These are phyloP conservation scores for Yamadazyma endophytica DNA, from an alignment of 805 yeast species.

Conservation along the genomic window DNA sequence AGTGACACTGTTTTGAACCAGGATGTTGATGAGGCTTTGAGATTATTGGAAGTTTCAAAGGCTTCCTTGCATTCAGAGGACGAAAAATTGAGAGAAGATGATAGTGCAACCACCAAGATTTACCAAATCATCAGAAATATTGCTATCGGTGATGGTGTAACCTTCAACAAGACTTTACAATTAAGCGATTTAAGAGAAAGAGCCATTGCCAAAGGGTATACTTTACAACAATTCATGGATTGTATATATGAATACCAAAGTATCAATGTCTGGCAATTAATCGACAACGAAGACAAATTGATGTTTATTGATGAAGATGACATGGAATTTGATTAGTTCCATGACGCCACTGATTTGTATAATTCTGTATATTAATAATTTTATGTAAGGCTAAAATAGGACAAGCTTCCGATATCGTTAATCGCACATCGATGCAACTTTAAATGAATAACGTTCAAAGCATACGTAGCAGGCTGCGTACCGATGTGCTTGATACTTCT, in stretches of 20 bases:
- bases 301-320: constrained; percentile 44
- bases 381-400: no score
- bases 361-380: no score
- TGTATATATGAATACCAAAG: constrained; percentile 72
- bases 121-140: constrained; percentile 65
- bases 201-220: constrained; percentile 77
- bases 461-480: not conserved
- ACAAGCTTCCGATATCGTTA: no score
- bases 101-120: constrained; percentile 62
- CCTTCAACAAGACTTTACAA: constrained; percentile 25
- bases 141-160: constrained; percentile 37
- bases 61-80: constrained; percentile 62
- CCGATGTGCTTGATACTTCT: no score
- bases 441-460: no score
- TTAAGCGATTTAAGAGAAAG: constrained; percentile 55
- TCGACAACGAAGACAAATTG: constrained; percentile 65
- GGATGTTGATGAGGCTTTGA: constrained; percentile 94
- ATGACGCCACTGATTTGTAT: not conserved
- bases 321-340: constrained; percentile 14
- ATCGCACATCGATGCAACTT: no score
- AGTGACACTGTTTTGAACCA: constrained; percentile 62
- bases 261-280: constrained; percentile 70
- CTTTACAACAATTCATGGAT: constrained; percentile 69
- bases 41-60: constrained; percentile 84
- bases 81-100: constrained; percentile 53